Base-by-base conservation (phyloP, 495 filamentous ascomycete genomes). In the Jackrogersella minutella region DNA sequence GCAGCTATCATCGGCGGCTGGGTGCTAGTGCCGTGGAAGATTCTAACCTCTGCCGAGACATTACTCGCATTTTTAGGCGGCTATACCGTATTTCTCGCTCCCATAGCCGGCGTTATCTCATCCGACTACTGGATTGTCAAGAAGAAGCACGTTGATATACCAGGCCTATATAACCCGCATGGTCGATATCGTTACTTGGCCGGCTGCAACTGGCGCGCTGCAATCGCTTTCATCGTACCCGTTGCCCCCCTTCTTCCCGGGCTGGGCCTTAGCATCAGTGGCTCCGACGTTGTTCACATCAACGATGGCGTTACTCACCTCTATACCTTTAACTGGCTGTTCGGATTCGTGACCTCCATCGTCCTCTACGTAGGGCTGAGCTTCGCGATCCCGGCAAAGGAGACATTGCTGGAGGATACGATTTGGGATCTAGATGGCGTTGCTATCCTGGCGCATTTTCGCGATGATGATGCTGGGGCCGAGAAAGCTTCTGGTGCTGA, bases 111-210 rank as follows among this genome's bases (percentile, higher is more conserved):
- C 10, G 87, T 91, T 58, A 85, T 92, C 77, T 77, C 84, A 0
- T 80, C 82, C 14, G 90, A 92, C 68, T 91, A 84, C 74, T 91
- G 87, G 88, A 69, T 89, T 50, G 73, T 91, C 13, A 87, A 91
- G 64, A 71, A 68, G n/a, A 71, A 80, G 30, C 80, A 83, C 40
- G 87, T 88, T 66, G 87, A 91, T 70, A 80, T 85, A 0, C 81
- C 85, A 1, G 80, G 79, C 9, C 74, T 89, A 2, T 89, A 88
- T 65, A 66, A 85, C 50, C 82, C 82, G 0, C 55, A 80, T 24
- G 82, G 84, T 1, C 78, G 85, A 10, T 91, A 90, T 75, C 72
- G 76, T 8, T 85, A 83, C 69, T 71, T 68, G 5, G 61, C 70
- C 17, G 85, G 88, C 4, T 75, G 85, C 28, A 91, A 92, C 67